Percentiles rank a stretch among this genome's conserved stretches.
Evolutionary conservation across 2,329 filamentous ascomycete species (phyloP).

Genomic region (Xylariaceae sp.): DNA sequence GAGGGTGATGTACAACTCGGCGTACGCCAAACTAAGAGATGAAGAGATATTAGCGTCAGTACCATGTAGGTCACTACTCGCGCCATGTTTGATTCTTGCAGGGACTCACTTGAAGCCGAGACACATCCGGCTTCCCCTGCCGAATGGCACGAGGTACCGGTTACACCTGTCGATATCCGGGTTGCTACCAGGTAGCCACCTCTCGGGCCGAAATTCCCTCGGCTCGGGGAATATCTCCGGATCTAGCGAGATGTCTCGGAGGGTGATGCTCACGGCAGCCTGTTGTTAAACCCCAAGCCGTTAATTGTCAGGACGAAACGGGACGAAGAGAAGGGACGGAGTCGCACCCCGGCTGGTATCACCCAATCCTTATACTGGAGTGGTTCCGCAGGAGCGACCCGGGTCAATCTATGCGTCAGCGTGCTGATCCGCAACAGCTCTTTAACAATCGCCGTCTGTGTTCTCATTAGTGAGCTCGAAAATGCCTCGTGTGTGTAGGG

Average conservation of each 20-base stretch:
- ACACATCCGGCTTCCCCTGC: slow-evolving; percentile 15
- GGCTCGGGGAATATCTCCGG: slow-evolving; percentile 14
- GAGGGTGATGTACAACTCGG: slow-evolving; percentile 16
- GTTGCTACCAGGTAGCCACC: slow-evolving; percentile 16
- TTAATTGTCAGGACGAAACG: not conserved
- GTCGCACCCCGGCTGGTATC: slow-evolving; percentile 17
- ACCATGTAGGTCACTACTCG: no score
- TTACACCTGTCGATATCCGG: slow-evolving; percentile 15
- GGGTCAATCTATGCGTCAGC: slow-evolving; percentile 11
- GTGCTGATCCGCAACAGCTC: slow-evolving; percentile 14
- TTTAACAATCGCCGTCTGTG: slow-evolving; percentile 17
- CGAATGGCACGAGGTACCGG: slow-evolving; percentile 11
- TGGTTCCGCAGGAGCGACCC: slow-evolving; percentile 12
- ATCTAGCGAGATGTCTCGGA: slow-evolving; percentile 16
- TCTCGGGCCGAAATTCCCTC: slow-evolving; percentile 13
- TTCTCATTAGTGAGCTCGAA: not conserved
- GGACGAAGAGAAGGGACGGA: not conserved
- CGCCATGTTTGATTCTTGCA: not conserved
- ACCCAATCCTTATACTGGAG: slow-evolving; percentile 16
- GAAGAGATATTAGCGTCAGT: no score
- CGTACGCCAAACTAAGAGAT: slow-evolving; percentile 12
- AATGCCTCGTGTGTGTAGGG: not conserved
- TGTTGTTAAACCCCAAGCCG: no score
- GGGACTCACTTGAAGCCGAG: slow-evolving; percentile 16
- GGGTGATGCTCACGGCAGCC: slow-evolving; percentile 18